Evolutionary conservation across 1,284 basidiomycete species (phyloP).

Genomic region (Irpex lacteus): DNA sequence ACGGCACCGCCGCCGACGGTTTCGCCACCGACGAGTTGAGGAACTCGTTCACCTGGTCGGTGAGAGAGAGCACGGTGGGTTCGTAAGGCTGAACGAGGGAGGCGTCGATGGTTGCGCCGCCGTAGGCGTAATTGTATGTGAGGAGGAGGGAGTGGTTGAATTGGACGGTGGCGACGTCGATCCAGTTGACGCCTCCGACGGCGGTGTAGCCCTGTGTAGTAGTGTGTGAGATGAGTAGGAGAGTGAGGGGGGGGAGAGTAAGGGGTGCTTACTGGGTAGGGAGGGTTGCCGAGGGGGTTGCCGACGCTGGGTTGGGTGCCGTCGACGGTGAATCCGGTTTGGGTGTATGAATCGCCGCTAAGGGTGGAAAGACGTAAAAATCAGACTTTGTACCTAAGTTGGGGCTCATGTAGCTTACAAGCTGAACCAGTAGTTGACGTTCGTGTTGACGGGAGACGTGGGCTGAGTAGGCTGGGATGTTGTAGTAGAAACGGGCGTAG

Average conservation of each 20-base stretch:
- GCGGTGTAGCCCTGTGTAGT: slow-evolving; percentile 44
- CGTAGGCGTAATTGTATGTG: slow-evolving; percentile 61
- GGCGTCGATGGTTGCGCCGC: slow-evolving; percentile 57
- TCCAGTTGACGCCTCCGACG: slow-evolving; percentile 57
- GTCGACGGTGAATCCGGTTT: slow-evolving; percentile 46
- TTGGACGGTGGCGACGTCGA: slow-evolving; percentile 46
- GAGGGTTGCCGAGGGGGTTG: slow-evolving; percentile 58
- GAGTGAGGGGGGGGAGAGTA: not conserved
- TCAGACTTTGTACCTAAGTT: not conserved
- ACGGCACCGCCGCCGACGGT: slow-evolving; percentile 42
- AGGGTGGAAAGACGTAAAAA: slow-evolving; percentile 19
- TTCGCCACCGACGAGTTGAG: slow-evolving; percentile 39
- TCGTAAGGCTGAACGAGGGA: slow-evolving; percentile 47
- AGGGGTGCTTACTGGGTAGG: slow-evolving; percentile 39
- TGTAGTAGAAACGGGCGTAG: slow-evolving; percentile 16
- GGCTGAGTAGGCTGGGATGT: slow-evolving; percentile 20
- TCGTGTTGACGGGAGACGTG: slow-evolving; percentile 17
- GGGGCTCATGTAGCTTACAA: slow-evolving; percentile 30
- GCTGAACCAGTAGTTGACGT: slow-evolving; percentile 47
- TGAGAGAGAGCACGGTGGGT: slow-evolving; percentile 47
- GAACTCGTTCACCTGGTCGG: slow-evolving; percentile 56
- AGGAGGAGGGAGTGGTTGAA: slow-evolving; percentile 52
- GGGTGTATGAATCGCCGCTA: slow-evolving; percentile 57
- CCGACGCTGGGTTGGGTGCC: slow-evolving; percentile 39
- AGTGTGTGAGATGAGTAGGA: not conserved